These are phyloP conservation scores for Eucalyptus erythrocorys DNA, from an alignment of 345 rosid species.

Conservation along the genomic window DNA sequence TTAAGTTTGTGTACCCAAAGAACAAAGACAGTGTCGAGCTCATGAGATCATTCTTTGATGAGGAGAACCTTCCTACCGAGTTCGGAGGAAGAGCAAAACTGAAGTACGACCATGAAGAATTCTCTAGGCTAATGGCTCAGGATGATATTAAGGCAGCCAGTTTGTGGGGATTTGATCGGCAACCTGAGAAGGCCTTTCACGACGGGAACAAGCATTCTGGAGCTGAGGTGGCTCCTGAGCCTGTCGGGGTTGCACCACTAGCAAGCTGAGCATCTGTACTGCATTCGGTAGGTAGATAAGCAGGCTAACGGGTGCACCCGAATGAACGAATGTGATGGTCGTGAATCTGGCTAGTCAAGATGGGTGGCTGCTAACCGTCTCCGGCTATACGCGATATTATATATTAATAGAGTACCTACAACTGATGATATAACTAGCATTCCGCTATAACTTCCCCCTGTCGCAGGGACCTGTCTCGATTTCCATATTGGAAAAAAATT, in stretches of 20 bases:
- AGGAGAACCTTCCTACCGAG: slow-evolving; percentile 70
- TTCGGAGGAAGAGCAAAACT: slow-evolving; percentile 80
- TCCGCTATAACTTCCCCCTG: neutral
- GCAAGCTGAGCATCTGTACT: slow-evolving; percentile 12
- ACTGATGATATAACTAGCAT: neutral
- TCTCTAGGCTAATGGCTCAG: slow-evolving; percentile 61
- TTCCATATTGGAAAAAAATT: neutral
- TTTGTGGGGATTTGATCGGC: slow-evolving; percentile 46
- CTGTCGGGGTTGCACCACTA: slow-evolving; percentile 10
- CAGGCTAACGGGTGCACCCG: neutral
- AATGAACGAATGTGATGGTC: neutral
- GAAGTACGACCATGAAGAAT: slow-evolving; percentile 74
- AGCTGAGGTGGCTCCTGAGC: slow-evolving; percentile 58
- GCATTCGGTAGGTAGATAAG: neutral
- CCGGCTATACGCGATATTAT: neutral
- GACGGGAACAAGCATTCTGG: slow-evolving; percentile 18
- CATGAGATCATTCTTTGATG: slow-evolving; percentile 64
- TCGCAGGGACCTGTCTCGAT: neutral
- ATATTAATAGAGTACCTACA: neutral
- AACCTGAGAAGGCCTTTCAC: slow-evolving; percentile 3
- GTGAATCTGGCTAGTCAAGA: neutral
- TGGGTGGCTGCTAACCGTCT: neutral
- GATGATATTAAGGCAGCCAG: slow-evolving; percentile 61
- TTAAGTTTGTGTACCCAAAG: slow-evolving; percentile 91
- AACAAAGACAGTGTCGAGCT: slow-evolving; percentile 67